Evolutionary conservation across 768 basidiomycete genomes (phyloP), one percentile per base, ranked within the genome.

Genomic region (Leccinum sublutescens): DNA sequence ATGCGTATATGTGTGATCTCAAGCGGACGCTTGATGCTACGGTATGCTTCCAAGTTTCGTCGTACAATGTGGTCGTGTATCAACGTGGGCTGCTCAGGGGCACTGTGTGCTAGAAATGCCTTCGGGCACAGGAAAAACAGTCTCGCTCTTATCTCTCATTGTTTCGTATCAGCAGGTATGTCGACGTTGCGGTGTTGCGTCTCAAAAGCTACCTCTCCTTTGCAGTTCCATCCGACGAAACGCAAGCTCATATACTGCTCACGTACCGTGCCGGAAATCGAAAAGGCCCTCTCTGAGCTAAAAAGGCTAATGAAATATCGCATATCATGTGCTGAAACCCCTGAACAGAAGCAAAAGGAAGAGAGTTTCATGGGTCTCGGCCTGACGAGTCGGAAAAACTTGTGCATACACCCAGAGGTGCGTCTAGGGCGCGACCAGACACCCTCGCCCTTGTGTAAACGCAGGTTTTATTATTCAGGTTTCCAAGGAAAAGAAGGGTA

Each of bases 31-130:
- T 99, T 17, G 97, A 99, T 76, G 95, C 95, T 36, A 88, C 92
- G 60, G 95, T 95, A 73, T 61, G 78, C 68, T 49, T 33, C 27
- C 27, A 36, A 36, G 36, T 21, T 17, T 9, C 45, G n/a, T 47
- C 15, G 43, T 50, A 34, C 38, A 36, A 29, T 17, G 31, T 52
- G 23, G 19, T 9, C 14, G n/a, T 52, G 56, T 40, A 40, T 50
- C 40, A 59, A 29, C 15, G n/a, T 14, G 49, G 59, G 34, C 40
- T 47, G 38, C 65, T 38, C 69, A 98, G 95, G 97, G 97, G 52
- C 97, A 99, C 66, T 98, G 97, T 72, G 93, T 98, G n/a, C 82
- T 99, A 38, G 97, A 99, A 79, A 99, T 99, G 97, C 97, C 97
- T 62, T 98, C 97, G 11, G 97, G 97, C 15, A 99, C 97, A 21